Conservation (phyloP, 495 filamentous ascomycete species). For the Tuber indicum region DNA sequence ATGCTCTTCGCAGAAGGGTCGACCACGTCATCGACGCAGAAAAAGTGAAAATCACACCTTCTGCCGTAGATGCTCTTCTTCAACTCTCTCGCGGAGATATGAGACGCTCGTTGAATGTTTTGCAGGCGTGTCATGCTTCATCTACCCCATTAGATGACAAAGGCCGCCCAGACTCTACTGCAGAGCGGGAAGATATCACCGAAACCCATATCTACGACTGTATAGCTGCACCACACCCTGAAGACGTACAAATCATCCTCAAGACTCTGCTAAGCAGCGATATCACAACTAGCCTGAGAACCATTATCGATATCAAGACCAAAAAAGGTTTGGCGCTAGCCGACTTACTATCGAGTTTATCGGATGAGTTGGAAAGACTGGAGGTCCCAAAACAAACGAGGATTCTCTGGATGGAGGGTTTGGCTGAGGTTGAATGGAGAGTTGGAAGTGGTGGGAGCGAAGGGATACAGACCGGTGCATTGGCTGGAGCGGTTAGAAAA, state of each 20-base stretch:
- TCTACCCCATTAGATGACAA: slow-evolving; percentile 66
- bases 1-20: slow-evolving; percentile 72
- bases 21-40: slow-evolving; percentile 89
- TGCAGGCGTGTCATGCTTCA: slow-evolving; percentile 87
- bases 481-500: slow-evolving; percentile 81
- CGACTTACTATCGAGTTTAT: slow-evolving; percentile 79
- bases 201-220: slow-evolving; percentile 92
- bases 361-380: slow-evolving; percentile 70
- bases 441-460: slow-evolving; percentile 87
- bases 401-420: slow-evolving; percentile 81
- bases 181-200: slow-evolving; percentile 74
- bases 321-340: slow-evolving; percentile 86
- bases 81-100: slow-evolving; percentile 90
- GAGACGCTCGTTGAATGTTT: slow-evolving; percentile 86
- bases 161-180: slow-evolving; percentile 53
- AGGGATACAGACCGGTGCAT: slow-evolving; percentile 78
- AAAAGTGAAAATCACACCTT: slow-evolving; percentile 68
- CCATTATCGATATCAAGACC: slow-evolving; percentile 76
- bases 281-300: slow-evolving; percentile 76
- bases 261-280: slow-evolving; percentile 77
- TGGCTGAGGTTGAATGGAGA: slow-evolving; percentile 88
- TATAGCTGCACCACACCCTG: slow-evolving; percentile 88
- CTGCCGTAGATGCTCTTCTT: slow-evolving; percentile 74
- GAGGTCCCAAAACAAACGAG: slow-evolving; percentile 83
- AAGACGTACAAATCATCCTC: slow-evolving; percentile 77